These are phyloP conservation scores for Podospora comata DNA, from an alignment of 495 filamentous ascomycete species.

Conservation along the genomic window DNA sequence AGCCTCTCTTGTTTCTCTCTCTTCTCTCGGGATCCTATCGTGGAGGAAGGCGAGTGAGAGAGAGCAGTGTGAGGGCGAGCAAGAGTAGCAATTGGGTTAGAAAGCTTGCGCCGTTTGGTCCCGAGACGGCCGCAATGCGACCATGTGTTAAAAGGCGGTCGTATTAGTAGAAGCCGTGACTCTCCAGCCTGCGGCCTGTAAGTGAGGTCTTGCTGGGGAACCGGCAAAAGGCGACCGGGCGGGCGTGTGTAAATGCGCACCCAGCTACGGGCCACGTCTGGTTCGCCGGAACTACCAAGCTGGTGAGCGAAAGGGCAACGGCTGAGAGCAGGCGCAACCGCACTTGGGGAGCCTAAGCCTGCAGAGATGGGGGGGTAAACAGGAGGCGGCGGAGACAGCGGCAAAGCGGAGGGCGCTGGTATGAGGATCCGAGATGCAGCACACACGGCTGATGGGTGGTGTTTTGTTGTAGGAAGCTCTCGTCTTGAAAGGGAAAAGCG, in stretches of 20 bases:
- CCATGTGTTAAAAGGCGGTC: conserved; percentile 27
- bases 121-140: conserved; percentile 27
- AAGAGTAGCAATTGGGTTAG: conserved; percentile 14
- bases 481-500: conserved; percentile 10
- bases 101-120: conserved; percentile 32
- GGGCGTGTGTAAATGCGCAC: conserved; percentile 21
- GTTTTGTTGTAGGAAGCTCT: no score
- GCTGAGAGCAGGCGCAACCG: background rate
- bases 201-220: conserved; percentile 16
- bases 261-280: conserved; percentile 8
- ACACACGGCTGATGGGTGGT: conserved; percentile 3
- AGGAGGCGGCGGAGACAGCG: conserved; percentile 17
- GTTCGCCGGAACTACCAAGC: conserved; percentile 8
- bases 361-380: background rate
- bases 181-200: conserved; percentile 23
- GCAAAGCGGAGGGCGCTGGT: conserved; percentile 14
- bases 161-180: conserved; percentile 32
- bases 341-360: background rate
- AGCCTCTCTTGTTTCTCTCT: conserved; percentile 1
- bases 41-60: background rate
- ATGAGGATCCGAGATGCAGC: conserved; percentile 16
- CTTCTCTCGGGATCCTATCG: background rate
- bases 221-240: conserved; percentile 29
- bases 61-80: background rate
- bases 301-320: conserved; percentile 5